Base-by-base conservation (phyloP, 2,329 filamentous ascomycete species). In the Hypoxylon sp. region DNA sequence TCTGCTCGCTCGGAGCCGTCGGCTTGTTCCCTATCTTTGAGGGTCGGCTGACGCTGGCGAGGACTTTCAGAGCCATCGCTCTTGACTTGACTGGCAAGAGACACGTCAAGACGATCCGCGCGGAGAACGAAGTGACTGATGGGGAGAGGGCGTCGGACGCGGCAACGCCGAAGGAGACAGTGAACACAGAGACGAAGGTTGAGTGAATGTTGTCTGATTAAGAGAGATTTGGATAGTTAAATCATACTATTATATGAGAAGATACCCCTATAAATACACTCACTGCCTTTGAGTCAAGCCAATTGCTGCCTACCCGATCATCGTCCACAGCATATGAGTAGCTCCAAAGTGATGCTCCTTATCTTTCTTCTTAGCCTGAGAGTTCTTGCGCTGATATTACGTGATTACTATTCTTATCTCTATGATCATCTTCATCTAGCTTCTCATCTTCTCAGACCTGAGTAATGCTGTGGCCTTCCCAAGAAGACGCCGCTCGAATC, bases 1-100 rank as follows among this genome's bases (percentile, higher is more conserved):
- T 92, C 72, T 85, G 83, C 67, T 89, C 86, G 2, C 77, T 87
- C 1, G 79, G 88, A 52, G 88, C 86, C 8, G 91, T 97, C 0
- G 91, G 91, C 0, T 33, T 97, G 0, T 97, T 89, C 74, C 93
- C 93, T 5, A 76, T 95, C 1, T 95, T 83, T 74, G 91, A 97
- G 71, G 91, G 92, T 0, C 78, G 92, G 1, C 75, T 80, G 53
- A 93, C 88, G 1, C 86, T 91, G 54, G 70, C 72, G 0, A 77
- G 83, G 48, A 91, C 88, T 0, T 73, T 83, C 60, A 85, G 82
- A 70, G 78, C 81, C 23, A 89, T 93, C 63, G 80, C 75, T 35
- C 68, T 80, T 52, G 90, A 92, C 73, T 54, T 89, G 6, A 82
- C 76, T 1, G 81, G 80, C 20, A 76, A 71, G 63, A 74, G 69